These are phyloP conservation scores for Jimgerdemannia flammicorona DNA, from an alignment of 192 early-diverging fungal genomes.

Conservation along the genomic window DNA sequence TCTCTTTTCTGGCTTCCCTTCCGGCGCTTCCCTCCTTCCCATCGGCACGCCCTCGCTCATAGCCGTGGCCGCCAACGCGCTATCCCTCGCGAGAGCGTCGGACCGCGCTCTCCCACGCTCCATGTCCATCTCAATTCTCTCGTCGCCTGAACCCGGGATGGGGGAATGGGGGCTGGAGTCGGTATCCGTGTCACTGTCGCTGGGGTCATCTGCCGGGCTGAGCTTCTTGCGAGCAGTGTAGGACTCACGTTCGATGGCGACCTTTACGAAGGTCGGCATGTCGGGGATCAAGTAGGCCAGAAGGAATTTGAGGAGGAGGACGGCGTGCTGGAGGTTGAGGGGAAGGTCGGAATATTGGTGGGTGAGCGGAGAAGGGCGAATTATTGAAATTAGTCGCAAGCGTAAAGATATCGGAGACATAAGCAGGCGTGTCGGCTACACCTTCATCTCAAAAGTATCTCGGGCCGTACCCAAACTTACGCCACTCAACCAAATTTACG, in stretches of 20 bases:
- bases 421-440: too few relatives aligned
- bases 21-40: neutral
- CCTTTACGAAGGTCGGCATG: conserved; percentile 24
- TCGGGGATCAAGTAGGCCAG: conserved; percentile 32
- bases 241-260: conserved; percentile 36
- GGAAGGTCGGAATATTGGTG: neutral
- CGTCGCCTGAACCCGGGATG: neutral
- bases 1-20: neutral
- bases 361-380: neutral
- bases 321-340: conserved; percentile 31
- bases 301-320: conserved; percentile 29
- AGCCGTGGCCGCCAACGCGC: too few relatives aligned
- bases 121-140: neutral
- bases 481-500: too few relatives aligned
- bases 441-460: neutral
- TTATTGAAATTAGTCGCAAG: too few relatives aligned
- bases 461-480: too few relatives aligned
- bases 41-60: neutral
- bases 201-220: neutral
- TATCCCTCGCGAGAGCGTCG: neutral
- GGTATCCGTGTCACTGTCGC: neutral
- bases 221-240: conserved; percentile 17
- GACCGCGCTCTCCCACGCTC: neutral
- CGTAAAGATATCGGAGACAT: too few relatives aligned
- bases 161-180: neutral